Base-by-base conservation (phyloP, 192 early-diverging fungal genomes). In the Dispira parvispora region DNA sequence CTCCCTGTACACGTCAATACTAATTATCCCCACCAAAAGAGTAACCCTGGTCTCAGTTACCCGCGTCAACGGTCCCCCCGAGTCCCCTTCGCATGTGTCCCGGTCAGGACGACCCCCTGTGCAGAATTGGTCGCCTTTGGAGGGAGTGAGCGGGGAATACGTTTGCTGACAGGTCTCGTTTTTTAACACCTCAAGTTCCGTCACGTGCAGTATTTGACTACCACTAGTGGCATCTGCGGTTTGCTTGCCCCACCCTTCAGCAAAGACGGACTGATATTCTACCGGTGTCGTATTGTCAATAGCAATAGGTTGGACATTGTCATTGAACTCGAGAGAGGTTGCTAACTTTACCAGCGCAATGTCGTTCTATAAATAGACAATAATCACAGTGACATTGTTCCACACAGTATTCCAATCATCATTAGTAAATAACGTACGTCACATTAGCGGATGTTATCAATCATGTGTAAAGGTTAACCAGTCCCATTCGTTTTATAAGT, bases 21-120 rank as follows among this genome's bases (percentile, higher is more conserved):
- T 63, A 2, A 68, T 69, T 55, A 71, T 66, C 65, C 71, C 72
- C 11, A 69, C 73, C 26, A 77, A 61, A 13, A 63, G 54, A 18
- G 62, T 57, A 5, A 28, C 27, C 28, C 43, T 60, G n/a, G 62
- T 52, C 46, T 65, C 65, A 3, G 62, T 27, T 13, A 66, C 60
- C 10, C 66, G 72, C n/a, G 58, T 53, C 46, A 77, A 52, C 0
- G 75, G 75, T 25, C 72, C 71, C 18, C 71, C 75, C 14, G 67
- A 69, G 64, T 77, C 71, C 21, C 69, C 75, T 14, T 64, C 45
- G 67, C 75, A 77, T 38, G 75, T 71, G 58, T 71, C 70, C n/a
- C 62, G 64, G 28, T 71, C 75, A 1, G 26, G 66, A 9, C 62
- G 58, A 3, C 65, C 64, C 27, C 73, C 75, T 5, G 72, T 77